Conservation (phyloP, 2,329 filamentous ascomycete genomes). For the Diplodia scrobiculata region DNA sequence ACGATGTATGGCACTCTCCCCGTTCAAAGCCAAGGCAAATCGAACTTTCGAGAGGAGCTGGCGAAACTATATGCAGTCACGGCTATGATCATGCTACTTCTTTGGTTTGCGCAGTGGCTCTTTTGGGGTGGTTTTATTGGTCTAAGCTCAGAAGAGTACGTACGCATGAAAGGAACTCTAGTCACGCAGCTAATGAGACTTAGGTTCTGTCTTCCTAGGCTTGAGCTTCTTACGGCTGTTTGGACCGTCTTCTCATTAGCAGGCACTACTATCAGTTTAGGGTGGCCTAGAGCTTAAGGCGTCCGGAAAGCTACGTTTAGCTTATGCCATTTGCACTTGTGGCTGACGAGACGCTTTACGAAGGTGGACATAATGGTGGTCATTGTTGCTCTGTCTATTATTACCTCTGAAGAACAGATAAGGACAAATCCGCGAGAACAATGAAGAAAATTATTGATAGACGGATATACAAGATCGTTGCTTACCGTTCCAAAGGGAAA, state of each 20-base stretch:
- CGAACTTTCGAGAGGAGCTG: conserved; percentile 18
- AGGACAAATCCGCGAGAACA: too few species aligned
- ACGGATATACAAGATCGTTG: too few species aligned
- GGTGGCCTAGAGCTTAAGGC: neutral
- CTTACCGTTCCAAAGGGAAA: too few species aligned
- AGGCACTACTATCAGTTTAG: conserved; percentile 20
- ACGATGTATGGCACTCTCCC: conserved; percentile 33
- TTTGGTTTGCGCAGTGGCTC: conserved; percentile 39
- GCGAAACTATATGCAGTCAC: conserved; percentile 30
- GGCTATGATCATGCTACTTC: conserved; percentile 32
- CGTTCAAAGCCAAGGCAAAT: neutral
- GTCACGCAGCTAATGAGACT: conserved; percentile 31
- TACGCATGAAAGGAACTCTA: conserved; percentile 27
- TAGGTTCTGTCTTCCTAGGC: conserved; percentile 39
- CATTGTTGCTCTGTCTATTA: too few species aligned
- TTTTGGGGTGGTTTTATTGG: conserved; percentile 40
- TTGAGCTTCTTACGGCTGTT: conserved; percentile 34
- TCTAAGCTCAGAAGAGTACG: conserved; percentile 36
- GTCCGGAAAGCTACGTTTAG: neutral
- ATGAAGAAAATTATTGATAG: too few species aligned
- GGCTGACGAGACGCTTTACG: too few species aligned
- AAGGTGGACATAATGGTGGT: too few species aligned
- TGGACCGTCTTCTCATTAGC: conserved; percentile 33
- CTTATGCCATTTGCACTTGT: too few species aligned
- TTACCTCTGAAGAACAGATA: too few species aligned